A percentile compares a stretch with the other conserved stretches of the same genome.
Evolutionary conservation across 2,329 filamentous ascomycete species (phyloP).

Genomic region (Aspergillus quadricinctus): DNA sequence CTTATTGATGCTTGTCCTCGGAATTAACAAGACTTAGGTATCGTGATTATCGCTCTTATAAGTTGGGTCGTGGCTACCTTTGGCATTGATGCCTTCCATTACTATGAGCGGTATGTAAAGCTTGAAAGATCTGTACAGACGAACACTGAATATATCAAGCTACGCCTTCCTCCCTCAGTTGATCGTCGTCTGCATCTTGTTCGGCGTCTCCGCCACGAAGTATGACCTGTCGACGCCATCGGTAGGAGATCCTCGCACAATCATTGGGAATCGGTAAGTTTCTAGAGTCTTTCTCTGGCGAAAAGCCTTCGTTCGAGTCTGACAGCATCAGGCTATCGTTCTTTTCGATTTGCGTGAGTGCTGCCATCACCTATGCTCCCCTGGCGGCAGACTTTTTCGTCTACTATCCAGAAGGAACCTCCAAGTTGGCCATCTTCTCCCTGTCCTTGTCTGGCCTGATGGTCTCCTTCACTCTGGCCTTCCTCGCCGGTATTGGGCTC

Average conservation of each 20-base stretch:
- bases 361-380: constrained; percentile 60
- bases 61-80: constrained; percentile 63
- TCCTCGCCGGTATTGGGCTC: constrained; percentile 59
- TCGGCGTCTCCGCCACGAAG: constrained; percentile 56
- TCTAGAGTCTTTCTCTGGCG: not conserved
- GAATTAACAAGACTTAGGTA: constrained; percentile 32
- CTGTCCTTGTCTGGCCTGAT: constrained; percentile 56
- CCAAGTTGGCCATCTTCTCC: constrained; percentile 51
- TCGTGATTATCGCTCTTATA: constrained; percentile 60
- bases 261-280: constrained; percentile 45
- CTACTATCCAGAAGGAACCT: constrained; percentile 56
- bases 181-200: constrained; percentile 57
- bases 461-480: constrained; percentile 57
- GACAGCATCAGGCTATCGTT: constrained; percentile 52
- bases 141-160: constrained; percentile 26
- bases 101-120: constrained; percentile 56
- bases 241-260: constrained; percentile 47
- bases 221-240: constrained; percentile 55
- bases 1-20: not conserved
- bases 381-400: constrained; percentile 65
- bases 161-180: constrained; percentile 63
- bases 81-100: constrained; percentile 64
- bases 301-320: not conserved
- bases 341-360: constrained; percentile 64
- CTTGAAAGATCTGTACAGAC: not conserved